These are phyloP conservation scores for Avena eriantha DNA, from an alignment of 176 grass and related monocot genomes.

Conservation along the genomic window DNA sequence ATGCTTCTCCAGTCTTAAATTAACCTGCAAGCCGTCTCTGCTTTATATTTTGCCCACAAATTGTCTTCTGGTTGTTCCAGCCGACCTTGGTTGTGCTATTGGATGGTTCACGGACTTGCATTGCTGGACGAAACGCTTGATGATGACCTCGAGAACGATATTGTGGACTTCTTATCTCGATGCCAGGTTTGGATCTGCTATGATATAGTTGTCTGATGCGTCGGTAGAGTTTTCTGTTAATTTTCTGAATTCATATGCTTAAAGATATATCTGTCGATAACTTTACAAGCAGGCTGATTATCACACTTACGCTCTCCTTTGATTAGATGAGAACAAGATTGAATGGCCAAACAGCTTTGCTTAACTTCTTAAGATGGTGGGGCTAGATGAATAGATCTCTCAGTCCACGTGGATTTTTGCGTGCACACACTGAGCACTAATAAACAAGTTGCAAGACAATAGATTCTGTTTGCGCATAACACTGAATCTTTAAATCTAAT, in stretches of 20 bases:
- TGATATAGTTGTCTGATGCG: conserved; percentile 13
- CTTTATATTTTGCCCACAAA: conserved; percentile 19
- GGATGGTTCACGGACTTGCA: conserved; percentile 83
- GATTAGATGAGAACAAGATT: not conserved
- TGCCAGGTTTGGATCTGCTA: conserved; percentile 68
- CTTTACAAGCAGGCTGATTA: not conserved
- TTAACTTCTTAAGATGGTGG: not conserved
- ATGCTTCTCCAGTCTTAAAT: conserved; percentile 30
- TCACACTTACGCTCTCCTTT: not conserved
- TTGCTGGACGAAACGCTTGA: conserved; percentile 80
- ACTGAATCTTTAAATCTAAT: not conserved
- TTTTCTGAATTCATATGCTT: conserved; percentile 13
- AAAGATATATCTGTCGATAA: not conserved
- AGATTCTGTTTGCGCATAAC: not conserved
- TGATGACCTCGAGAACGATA: conserved; percentile 69
- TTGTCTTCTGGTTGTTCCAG: conserved; percentile 54
- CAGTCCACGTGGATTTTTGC: not conserved
- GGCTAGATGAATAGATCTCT: conserved; percentile 22
- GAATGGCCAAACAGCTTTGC: not conserved
- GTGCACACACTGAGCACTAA: not conserved
- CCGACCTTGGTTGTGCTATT: conserved; percentile 96
- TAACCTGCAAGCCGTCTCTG: not conserved
- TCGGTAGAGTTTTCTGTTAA: not conserved
- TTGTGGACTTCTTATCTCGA: conserved; percentile 80
- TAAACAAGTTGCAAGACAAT: not conserved